Evolutionary conservation across 331 rosid species (phyloP).

Genomic region (Phaseolus coccineus): DNA sequence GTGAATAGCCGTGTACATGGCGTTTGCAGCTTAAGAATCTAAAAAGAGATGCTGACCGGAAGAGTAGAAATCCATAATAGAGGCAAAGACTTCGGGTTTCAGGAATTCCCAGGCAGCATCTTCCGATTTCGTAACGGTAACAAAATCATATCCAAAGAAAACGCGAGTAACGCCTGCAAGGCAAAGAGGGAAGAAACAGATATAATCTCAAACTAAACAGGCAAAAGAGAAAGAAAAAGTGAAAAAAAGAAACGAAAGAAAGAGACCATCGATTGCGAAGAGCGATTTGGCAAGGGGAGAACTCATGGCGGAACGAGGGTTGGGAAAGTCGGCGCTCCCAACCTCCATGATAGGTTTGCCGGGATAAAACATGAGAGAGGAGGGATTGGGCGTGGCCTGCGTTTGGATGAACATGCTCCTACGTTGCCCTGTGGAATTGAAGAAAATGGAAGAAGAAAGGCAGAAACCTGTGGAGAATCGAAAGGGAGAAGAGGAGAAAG

Average conservation of each 20-base stretch:
- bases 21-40: conserved; percentile 76
- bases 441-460: neutral
- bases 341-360: conserved; percentile 74
- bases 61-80: conserved; percentile 93
- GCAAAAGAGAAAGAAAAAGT: neutral
- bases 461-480: conserved; percentile 2
- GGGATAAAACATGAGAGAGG: conserved; percentile 51
- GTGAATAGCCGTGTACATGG: conserved; percentile 90
- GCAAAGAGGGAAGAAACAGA: neutral
- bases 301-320: conserved; percentile 83
- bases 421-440: conserved; percentile 34
- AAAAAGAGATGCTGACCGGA: conserved; percentile 88
- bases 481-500: conserved; percentile 18
- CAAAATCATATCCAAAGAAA: conserved; percentile 92
- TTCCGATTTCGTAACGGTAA: conserved; percentile 87
- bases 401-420: conserved; percentile 51
- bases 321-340: conserved; percentile 95
- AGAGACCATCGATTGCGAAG: conserved; percentile 76
- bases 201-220: neutral
- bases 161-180: conserved; percentile 76
- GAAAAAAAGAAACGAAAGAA: neutral
- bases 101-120: conserved; percentile 84
- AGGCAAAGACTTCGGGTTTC: conserved; percentile 92
- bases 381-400: conserved; percentile 51
- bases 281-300: conserved; percentile 88